Base-by-base conservation (phyloP, 768 basidiomycete species). In the Suillus lakei region DNA sequence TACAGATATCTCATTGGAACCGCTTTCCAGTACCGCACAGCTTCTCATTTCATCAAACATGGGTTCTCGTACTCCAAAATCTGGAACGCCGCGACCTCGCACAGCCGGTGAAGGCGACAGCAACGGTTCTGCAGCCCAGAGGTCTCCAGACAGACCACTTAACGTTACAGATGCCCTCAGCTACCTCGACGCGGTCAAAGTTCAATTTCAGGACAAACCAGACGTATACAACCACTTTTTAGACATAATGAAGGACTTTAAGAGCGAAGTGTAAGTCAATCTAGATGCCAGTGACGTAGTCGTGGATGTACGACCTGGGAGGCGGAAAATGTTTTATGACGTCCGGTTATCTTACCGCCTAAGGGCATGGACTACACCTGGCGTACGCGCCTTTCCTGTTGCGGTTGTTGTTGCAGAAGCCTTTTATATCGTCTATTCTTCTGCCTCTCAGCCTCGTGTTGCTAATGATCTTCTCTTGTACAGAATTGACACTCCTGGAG, bases 241-340 rank as follows among this genome's bases (percentile, higher is more conserved):
- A 78, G 95, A 97, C 76, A 96, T 98, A 74, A 98, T 98, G 98
- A 98, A 98, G 83, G 96, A 99, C 76, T 99, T 99, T 79, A 99
- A 99, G 82, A 94, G 95, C 72, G 94, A 97, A 80, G 82, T 81
- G 93, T 95, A 77, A 81, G 93, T 86, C 13, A 36, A 15, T 23
- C 2, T 28, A 58, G 46, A n/a, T 28, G 1, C 44, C 23, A 32
- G 43, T 36, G 4, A 34, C 6, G n/a, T 53, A 46, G 36, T 3
- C 16, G 12, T 60, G 43, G n/a, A n/a, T n/a, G 30, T 61, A 34
- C 7, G 23, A 41, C n/a, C 32, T n/a, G 23, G 44, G 16, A 23
- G 28, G 63, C 21, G 32, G 26, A 51, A 62, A 62, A 50, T 36
- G 48, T 62, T 30, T 39, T 5, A 23, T 64, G 60, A 53, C 41